Evolutionary conservation across 2,329 filamentous ascomycete species (phyloP), one percentile per base, ranked within the genome.

Genomic region (Colletotrichum lentis): DNA sequence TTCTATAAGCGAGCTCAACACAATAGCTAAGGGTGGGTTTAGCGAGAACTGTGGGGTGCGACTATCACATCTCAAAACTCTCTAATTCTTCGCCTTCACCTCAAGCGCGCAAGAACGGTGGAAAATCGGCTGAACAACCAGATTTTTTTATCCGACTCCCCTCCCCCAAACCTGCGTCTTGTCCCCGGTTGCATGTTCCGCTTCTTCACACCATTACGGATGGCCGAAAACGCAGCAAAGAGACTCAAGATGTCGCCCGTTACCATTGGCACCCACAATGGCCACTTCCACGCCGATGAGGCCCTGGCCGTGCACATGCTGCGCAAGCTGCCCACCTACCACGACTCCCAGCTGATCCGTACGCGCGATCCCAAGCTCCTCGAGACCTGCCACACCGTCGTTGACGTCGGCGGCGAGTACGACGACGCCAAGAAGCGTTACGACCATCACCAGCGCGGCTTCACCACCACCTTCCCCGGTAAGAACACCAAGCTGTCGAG

Each of bases 261-360:
- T 84, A 87, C 69, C 74, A 96, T 97, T 77, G 96, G 94, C 76
- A 99, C 96, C 37, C 96, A 99, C 87, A 97, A 91, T 82, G 96
- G 96, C 73, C 94, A 97, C 84, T 99, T 99, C 86, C 96, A 99
- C 83, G 96, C 96, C 78, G 96, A 99, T 80, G 96, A 99, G 83
- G 95, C 96, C 69, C 89, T 99, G 50, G 96, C 96, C 67, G 94
- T 99, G 72, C 94, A 97, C 84, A 93, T 99, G 85, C 91, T 99
- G 73, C 93, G 94, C 72, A 87, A 91, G 65, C 91, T 98, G 20
- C 95, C 96, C 24, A 82, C 90, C 67, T 99, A 98, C 84, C 79
- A 85, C 64, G 81, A 86, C 73, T 90, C 93, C 31, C 78, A 85
- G 50, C 90, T 99, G 50, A 84, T 97, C 58, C 94, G 96, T 73